phyloP scores from a whole-genome alignment of 1,284 basidiomycete species.

The Fomitiporia mediterranea region DNA sequence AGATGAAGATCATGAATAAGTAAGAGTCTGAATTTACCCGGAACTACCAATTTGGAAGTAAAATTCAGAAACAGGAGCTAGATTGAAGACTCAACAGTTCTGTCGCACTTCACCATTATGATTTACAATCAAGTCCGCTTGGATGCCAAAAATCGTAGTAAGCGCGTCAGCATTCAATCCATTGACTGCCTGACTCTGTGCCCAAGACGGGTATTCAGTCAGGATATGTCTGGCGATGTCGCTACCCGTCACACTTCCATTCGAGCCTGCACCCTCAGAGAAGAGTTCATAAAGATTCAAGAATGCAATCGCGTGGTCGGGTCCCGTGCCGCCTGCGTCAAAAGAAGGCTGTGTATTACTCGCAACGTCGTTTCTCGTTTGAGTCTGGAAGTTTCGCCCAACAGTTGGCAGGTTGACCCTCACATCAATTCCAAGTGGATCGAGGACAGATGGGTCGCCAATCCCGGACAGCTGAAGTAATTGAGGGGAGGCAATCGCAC shows the following conservation, averaged over 20 bases:
- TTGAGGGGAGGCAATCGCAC: constrained; percentile 34
- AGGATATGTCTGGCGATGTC: constrained; percentile 32
- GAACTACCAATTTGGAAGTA: constrained; percentile 29
- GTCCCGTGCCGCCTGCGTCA: constrained; percentile 35
- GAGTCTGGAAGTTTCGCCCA: constrained; percentile 45
- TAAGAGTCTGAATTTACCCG: background rate
- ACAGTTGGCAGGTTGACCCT: constrained; percentile 38
- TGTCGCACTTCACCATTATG: no score
- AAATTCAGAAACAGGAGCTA: constrained; percentile 42
- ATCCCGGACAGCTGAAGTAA: constrained; percentile 44
- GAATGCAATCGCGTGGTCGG: constrained; percentile 41
- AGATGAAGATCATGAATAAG: background rate
- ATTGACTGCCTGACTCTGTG: constrained; percentile 35
- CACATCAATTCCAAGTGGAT: constrained; percentile 35
- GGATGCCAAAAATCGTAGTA: constrained; percentile 37
- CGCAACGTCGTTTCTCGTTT: constrained; percentile 40
- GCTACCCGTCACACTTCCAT: constrained; percentile 4
- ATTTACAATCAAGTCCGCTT: constrained; percentile 42
- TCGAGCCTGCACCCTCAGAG: constrained; percentile 29
- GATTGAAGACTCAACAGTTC: background rate
- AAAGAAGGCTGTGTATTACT: constrained; percentile 28
- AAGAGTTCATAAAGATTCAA: constrained; percentile 45
- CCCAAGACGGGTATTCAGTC: constrained; percentile 35
- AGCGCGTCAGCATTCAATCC: constrained; percentile 38
- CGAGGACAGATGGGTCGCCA: constrained; percentile 37